A percentile compares a stretch with the other conserved stretches of the same genome.
These are phyloP conservation scores for Ambrosia artemisiifolia DNA, from an alignment of 129 eudicot species.

Conservation along the genomic window DNA sequence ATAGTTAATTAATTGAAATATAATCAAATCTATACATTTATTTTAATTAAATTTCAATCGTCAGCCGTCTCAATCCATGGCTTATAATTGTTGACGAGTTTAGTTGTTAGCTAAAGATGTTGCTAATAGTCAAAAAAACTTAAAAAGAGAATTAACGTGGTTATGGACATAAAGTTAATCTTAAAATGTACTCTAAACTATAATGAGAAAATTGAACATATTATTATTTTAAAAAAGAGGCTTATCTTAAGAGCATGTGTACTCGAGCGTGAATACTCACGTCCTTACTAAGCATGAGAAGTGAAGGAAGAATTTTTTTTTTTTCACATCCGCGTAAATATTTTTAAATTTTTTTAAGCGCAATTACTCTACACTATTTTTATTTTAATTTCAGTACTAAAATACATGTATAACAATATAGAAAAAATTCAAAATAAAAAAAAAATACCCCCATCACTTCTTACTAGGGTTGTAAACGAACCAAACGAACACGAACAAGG, in stretches of 20 bases:
- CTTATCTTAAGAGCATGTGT: conserved; percentile 2
- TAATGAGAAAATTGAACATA: background rate
- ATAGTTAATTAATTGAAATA: background rate
- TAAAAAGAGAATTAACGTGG: background rate
- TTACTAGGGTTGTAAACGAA: too few relatives aligned
- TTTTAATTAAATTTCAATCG: background rate
- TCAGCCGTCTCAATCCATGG: background rate
- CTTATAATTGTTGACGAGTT: background rate
- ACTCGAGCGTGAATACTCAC: too few relatives aligned
- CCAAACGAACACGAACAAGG: too few relatives aligned
- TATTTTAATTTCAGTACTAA: too few relatives aligned
- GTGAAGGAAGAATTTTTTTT: too few relatives aligned
- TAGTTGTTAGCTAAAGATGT: background rate
- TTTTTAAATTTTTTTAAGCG: too few relatives aligned
- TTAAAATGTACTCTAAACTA: background rate
- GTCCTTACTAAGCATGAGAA: too few relatives aligned
- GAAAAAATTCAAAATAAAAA: too few relatives aligned
- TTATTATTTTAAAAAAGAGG: background rate
- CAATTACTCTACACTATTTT: too few relatives aligned
- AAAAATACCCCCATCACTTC: too few relatives aligned
- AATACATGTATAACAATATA: too few relatives aligned
- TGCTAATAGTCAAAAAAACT: background rate
- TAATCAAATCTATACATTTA: background rate
- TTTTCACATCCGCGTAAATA: too few relatives aligned
- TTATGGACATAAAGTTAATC: background rate